Percentiles rank a stretch among this genome's conserved stretches.
phyloP scores from a whole-genome alignment of 139 green algal genomes.

The Chlorella sp. region DNA sequence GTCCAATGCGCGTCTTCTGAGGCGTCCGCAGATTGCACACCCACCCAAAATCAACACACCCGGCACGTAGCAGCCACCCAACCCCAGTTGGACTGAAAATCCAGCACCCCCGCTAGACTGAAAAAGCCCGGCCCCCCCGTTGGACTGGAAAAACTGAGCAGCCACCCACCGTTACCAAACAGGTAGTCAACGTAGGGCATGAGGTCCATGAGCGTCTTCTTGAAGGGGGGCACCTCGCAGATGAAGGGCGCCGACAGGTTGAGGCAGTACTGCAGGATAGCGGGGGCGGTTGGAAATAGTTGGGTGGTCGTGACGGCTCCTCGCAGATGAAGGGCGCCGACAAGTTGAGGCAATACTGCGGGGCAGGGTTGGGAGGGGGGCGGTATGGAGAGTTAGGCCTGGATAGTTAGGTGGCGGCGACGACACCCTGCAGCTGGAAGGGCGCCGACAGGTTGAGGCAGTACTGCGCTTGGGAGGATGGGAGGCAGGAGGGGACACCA shows the following conservation, averaged over 20 bases:
- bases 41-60: too few species aligned
- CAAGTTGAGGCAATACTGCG: conserved; percentile 87
- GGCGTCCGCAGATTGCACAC: too few species aligned
- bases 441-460: conserved; percentile 97
- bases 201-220: conserved; percentile 80
- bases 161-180: conserved; percentile 16
- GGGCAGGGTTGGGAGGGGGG: not conserved
- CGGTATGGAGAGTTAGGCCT: too few species aligned
- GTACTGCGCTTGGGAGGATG: not conserved
- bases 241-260: conserved; percentile 98
- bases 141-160: accelerated
- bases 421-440: conserved; percentile 96
- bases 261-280: conserved; percentile 61
- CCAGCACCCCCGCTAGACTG: too few species aligned
- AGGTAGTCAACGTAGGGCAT: conserved; percentile 95
- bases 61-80: too few species aligned
- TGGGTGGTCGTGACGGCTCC: too few species aligned
- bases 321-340: conserved; percentile 96
- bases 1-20: too few species aligned
- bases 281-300: too few species aligned
- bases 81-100: too few species aligned
- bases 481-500: not conserved
- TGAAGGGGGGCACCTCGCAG: conserved; percentile 92
- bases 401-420: too few species aligned
- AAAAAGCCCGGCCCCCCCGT: too few species aligned